Evolutionary conservation across 371 early-diverging fungal species (phyloP).

Genomic region (Choanephora cucurbitarum): DNA sequence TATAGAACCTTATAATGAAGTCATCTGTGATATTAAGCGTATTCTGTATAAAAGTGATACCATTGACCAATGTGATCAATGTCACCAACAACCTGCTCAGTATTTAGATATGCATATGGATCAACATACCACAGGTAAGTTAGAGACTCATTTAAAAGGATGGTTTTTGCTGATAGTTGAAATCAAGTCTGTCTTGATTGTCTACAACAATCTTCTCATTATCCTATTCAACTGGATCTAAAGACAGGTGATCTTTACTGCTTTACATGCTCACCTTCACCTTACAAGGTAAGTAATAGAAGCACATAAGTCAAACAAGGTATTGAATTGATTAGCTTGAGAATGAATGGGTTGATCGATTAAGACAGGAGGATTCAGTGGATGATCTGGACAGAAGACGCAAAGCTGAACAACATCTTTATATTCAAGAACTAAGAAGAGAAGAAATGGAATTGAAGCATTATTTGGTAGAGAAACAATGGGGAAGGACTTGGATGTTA

Average conservation of each 20-base stretch:
- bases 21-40: constrained; percentile 28
- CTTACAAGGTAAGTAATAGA: constrained; percentile 17
- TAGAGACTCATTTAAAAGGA: no score
- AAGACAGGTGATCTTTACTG: constrained; percentile 28
- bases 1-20: constrained; percentile 8
- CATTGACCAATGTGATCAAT: constrained; percentile 30
- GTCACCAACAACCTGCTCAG: constrained; percentile 22
- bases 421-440: constrained; percentile 47
- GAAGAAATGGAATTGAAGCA: constrained; percentile 46
- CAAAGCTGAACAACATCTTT: constrained; percentile 42
- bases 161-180: no score
- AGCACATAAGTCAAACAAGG: not conserved
- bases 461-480: constrained; percentile 44
- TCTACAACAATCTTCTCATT: constrained; percentile 22
- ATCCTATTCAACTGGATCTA: constrained; percentile 34
- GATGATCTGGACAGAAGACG: constrained; percentile 43
- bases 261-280: constrained; percentile 25
- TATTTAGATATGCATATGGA: constrained; percentile 27
- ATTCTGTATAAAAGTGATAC: constrained; percentile 22
- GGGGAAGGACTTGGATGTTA: constrained; percentile 50
- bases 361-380: constrained; percentile 18
- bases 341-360: constrained; percentile 17
- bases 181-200: constrained; percentile 29
- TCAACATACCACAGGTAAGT: constrained; percentile 28
- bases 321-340: not conserved